Conservation (phyloP, 192 early-diverging fungal genomes). For the Coemansia sp. region DNA sequence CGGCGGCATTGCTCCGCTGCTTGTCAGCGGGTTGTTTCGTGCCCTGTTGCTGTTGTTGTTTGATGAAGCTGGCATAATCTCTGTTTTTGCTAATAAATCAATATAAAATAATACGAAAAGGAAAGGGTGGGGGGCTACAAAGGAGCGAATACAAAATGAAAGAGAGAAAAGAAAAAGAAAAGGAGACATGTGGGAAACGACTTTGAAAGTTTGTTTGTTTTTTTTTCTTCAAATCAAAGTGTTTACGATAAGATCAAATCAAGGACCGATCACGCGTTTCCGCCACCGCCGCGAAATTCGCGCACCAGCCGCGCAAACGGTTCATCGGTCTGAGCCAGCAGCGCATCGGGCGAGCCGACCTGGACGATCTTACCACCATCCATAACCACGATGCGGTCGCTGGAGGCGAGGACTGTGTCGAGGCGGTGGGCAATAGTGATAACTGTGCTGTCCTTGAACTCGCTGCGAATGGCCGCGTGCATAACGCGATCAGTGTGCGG, state of each 20-base stretch:
- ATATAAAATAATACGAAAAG: background rate
- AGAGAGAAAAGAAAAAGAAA: background rate
- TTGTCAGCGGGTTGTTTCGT: slow-evolving; percentile 21
- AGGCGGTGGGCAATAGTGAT: slow-evolving; percentile 67
- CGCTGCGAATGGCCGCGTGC: slow-evolving; percentile 56
- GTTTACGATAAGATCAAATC: slow-evolving; percentile 6
- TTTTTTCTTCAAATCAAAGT: background rate
- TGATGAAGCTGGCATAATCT: slow-evolving; percentile 7
- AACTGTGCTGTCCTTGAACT: slow-evolving; percentile 57
- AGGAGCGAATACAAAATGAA: background rate
- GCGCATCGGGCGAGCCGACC: slow-evolving; percentile 2
- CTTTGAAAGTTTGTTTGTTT: no score
- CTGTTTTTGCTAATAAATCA: background rate
- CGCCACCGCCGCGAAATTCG: slow-evolving; percentile 59
- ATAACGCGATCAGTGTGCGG: slow-evolving; percentile 57
- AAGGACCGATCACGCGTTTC: background rate
- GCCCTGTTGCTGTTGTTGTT: slow-evolving; percentile 2
- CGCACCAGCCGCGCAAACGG: slow-evolving; percentile 40
- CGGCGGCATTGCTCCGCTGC: slow-evolving; percentile 35
- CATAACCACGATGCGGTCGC: slow-evolving; percentile 60
- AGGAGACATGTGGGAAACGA: background rate
- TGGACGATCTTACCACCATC: slow-evolving; percentile 20
- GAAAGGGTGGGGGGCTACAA: background rate
- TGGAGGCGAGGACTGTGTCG: slow-evolving; percentile 40
- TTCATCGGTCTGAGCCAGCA: slow-evolving; percentile 24